These are phyloP conservation scores for Metarhizium brunneum DNA, from an alignment of 2,329 filamentous ascomycete genomes.

Conservation along the genomic window DNA sequence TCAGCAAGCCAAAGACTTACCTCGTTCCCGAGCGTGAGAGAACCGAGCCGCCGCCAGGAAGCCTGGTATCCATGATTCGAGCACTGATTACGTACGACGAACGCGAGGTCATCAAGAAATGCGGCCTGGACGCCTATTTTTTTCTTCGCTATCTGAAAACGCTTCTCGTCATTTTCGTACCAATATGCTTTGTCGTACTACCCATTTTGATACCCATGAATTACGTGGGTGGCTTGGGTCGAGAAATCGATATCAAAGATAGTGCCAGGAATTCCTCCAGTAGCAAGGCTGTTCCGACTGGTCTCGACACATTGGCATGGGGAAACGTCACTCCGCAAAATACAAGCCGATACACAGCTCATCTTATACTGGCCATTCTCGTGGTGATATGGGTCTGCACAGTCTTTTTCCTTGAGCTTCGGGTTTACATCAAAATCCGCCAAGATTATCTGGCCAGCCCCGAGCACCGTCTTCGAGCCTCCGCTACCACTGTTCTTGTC, in stretches of 20 bases:
- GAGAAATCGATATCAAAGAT: constrained; percentile 33
- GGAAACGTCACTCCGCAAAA: constrained; percentile 66
- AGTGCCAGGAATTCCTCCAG: constrained; percentile 6
- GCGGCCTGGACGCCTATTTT: constrained; percentile 93
- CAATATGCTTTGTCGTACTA: constrained; percentile 66
- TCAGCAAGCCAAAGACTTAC: constrained; percentile 73
- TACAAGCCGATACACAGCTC: constrained; percentile 68
- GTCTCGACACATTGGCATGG: constrained; percentile 78
- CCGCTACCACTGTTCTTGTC: constrained; percentile 90
- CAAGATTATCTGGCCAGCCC: constrained; percentile 93
- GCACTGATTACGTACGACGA: constrained; percentile 59
- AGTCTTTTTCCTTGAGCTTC: constrained; percentile 77
- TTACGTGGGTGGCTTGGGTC: constrained; percentile 58
- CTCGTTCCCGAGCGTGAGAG: constrained; percentile 79
- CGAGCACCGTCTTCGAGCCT: constrained; percentile 85
- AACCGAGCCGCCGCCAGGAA: constrained; percentile 60
- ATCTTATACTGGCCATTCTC: constrained; percentile 68
- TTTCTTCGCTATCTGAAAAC: constrained; percentile 76
- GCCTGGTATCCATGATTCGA: constrained; percentile 41
- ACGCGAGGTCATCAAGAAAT: constrained; percentile 85
- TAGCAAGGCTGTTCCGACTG: constrained; percentile 29
- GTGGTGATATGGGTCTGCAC: constrained; percentile 79
- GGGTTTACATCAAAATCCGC: constrained; percentile 82
- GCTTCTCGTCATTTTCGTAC: constrained; percentile 85
- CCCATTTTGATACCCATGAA: constrained; percentile 86